Base-by-base conservation (phyloP, 1,139 yeast species). In the Ashbya aceris region DNA sequence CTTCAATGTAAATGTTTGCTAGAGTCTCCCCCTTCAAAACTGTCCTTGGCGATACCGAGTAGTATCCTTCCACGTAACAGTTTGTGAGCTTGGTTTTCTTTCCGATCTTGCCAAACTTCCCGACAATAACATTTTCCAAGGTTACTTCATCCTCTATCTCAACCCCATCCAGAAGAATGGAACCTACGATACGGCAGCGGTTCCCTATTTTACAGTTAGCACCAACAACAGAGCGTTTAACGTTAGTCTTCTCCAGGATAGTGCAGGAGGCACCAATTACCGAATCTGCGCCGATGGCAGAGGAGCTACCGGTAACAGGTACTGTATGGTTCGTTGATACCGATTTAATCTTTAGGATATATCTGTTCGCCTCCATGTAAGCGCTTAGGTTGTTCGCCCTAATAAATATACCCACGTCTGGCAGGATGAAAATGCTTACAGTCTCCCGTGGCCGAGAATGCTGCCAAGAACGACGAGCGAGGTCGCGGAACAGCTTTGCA, bases 391-490 rank as follows among this genome's bases (percentile, higher is more conserved):
- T 84, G 60, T 86, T 86, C 40, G 82, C 72, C 53, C 97, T 73
- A 52, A 84, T 73, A 55, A 89, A 87, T 1, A 76, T 69, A 10
- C 84, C 76, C 44, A 76, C 74, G 32, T 71, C 67, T 2, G 94
- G 91, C 40, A 84, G 56, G 34, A 78, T 71, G 48, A 79, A 70
- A 50, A 84, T 69, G 3, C 82, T 80, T 30, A 84, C 74, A 0
- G 80, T 74, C 45, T 77, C 85, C 49, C 71, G 69, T n/a, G 62
- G 57, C 7, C 58, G 56, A 0, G 82, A 70, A 59, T 87, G 96
- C 54, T 74, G 76, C 98, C 98, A 91, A 2, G 96, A 81, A 52
- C 95, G 75, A 61, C 97, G 76, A 2, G 95, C 93, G 47, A 91
- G 64, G 56, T 87, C 96, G 54, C 97, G 76, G 28, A 86, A 74